Evolutionary conservation across 805 yeast genomes (phyloP), one percentile per base, ranked within the genome.

Genomic region (Candida schatavii): DNA sequence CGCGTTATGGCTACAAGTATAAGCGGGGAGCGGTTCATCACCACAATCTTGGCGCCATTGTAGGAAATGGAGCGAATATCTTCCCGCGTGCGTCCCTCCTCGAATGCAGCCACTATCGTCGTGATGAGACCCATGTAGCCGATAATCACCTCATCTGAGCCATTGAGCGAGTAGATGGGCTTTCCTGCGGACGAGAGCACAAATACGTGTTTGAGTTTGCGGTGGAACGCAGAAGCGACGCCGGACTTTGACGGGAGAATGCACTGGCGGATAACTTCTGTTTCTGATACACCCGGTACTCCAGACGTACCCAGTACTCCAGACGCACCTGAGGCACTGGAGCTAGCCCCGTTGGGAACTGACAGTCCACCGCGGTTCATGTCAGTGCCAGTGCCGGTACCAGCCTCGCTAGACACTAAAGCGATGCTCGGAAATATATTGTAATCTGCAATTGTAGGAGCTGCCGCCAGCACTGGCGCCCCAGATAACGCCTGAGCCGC

Each of bases 161-260:
- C 95, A 56, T 81, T 78, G 72, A 83, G 69, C 2, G 95, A 78
- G 60, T 84, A 89, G 4, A 89, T 83, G 2, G 95, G 95, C 57
- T 89, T 89, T 0, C 97, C 97, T 1, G 97, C 95, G 2, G 81
- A 67, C 0, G 95, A 85, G 7, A 89, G 66, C 3, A 89, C 77
- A 50, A 87, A 84, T 54, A 84, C 86, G 45, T 88, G 95, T 57
- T 88, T 88, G 41, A 65, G 50, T 36, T 66, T 70, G 17, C 43
- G 29, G 41, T 57, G 62, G 45, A 70, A 68, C 5, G 22, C 35
- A 1, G 32, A 17, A 4, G 32, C 15, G 21, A 45, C 46, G 9
- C 43, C 29, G 5, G 39, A 20, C 37, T 59, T 58, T 26, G 48
- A 49, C 3, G 50, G 44, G 4, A 38, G 37, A 4, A 61, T 51